These are phyloP conservation scores for Ogataea dorogensis DNA, from an alignment of 805 yeast species.

Conservation along the genomic window DNA sequence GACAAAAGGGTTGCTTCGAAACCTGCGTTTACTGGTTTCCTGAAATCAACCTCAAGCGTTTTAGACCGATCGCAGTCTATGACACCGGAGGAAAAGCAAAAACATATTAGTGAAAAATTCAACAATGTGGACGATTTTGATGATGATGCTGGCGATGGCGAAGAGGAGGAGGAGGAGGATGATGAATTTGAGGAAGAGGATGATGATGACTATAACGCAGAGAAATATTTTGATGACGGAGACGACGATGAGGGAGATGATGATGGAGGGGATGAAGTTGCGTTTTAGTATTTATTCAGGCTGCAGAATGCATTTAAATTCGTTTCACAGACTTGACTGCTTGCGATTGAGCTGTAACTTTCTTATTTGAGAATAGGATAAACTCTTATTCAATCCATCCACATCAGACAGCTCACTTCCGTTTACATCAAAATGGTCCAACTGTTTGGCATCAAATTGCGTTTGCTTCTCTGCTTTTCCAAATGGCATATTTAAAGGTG, in stretches of 20 bases:
- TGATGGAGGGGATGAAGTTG: slow-evolving; percentile 70
- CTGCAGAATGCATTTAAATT: not conserved
- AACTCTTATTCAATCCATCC: not conserved
- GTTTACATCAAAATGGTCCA: too few species aligned
- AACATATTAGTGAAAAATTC: slow-evolving; percentile 31
- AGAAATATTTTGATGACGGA: slow-evolving; percentile 71
- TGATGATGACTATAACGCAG: slow-evolving; percentile 79
- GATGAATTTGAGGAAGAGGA: slow-evolving; percentile 73
- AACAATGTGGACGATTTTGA: slow-evolving; percentile 39
- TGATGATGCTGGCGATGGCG: slow-evolving; percentile 44
- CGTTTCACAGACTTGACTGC: not conserved
- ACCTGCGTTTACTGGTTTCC: slow-evolving; percentile 39
- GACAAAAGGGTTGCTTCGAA: slow-evolving; percentile 52
- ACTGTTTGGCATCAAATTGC: not conserved
- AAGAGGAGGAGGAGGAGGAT: slow-evolving; percentile 56
- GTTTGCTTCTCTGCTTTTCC: not conserved
- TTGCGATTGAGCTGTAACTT: slow-evolving; percentile 1
- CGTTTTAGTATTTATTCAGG: slow-evolving; percentile 40
- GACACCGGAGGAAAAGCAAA: slow-evolving; percentile 31
- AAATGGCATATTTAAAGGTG: not conserved
- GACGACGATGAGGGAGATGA: slow-evolving; percentile 61
- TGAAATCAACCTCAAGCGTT: slow-evolving; percentile 18
- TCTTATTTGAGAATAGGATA: slow-evolving; percentile 9
- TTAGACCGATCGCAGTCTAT: not conserved
- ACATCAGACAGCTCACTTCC: not conserved